phyloP scores from a whole-genome alignment of 2,329 filamentous ascomycete genomes.

The Akanthomyces lecanii region DNA sequence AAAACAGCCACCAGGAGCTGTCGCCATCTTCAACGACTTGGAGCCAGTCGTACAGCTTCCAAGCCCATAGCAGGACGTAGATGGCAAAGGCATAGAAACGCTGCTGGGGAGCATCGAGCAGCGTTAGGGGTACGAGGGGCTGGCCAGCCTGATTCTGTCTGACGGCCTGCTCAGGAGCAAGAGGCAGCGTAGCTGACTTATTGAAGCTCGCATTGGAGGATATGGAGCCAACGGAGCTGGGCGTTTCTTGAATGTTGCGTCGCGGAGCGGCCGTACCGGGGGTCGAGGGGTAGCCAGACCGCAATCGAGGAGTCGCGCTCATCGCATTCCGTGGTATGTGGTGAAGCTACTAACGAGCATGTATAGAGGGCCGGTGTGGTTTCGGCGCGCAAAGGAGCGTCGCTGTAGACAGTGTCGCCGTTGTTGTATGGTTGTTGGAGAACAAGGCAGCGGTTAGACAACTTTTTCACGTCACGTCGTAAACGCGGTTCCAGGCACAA shows the following conservation, averaged over 20 bases:
- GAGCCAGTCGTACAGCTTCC: conserved; percentile 84
- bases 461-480: conserved; percentile 16
- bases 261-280: conserved; percentile 50
- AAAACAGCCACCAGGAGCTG: conserved; percentile 82
- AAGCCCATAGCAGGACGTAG: conserved; percentile 71
- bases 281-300: conserved; percentile 76
- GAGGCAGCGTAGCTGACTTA: conserved; percentile 37
- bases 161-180: conserved; percentile 42
- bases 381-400: not conserved
- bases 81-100: conserved; percentile 80
- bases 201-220: conserved; percentile 28
- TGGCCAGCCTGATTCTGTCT: conserved; percentile 28
- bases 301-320: conserved; percentile 77
- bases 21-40: conserved; percentile 74
- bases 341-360: conserved; percentile 12
- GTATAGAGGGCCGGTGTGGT: not conserved
- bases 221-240: conserved; percentile 28
- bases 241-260: conserved; percentile 30
- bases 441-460: not conserved
- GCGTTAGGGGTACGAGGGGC: conserved; percentile 74
- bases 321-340: conserved; percentile 58
- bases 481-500: conserved; percentile 14
- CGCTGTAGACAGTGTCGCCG: not conserved
- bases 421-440: conserved; percentile 12
- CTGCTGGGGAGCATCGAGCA: conserved; percentile 88